These are phyloP conservation scores for Trichoderma semiorbis DNA, from an alignment of 2,329 filamentous ascomycete species.

Conservation along the genomic window DNA sequence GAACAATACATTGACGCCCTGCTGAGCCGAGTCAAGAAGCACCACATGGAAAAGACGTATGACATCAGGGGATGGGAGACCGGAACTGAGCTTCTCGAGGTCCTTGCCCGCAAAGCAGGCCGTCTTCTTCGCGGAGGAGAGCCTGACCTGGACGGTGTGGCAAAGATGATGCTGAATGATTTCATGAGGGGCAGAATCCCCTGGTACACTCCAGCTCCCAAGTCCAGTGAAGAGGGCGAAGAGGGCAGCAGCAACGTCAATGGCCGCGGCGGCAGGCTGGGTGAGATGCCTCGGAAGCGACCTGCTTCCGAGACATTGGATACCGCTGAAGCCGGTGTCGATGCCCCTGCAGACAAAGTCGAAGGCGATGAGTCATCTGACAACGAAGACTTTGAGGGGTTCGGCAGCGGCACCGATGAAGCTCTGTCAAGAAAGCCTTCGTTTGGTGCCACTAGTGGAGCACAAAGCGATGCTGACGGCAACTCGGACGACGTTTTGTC, in stretches of 20 bases:
- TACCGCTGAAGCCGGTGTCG: conserved; percentile 33
- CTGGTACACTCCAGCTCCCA: conserved; percentile 85
- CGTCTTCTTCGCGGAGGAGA: conserved; percentile 88
- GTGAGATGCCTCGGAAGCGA: conserved; percentile 84
- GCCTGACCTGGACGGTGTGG: conserved; percentile 88
- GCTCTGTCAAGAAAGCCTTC: conserved; percentile 31
- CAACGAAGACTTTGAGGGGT: conserved; percentile 38
- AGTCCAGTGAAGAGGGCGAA: conserved; percentile 41
- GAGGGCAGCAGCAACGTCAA: conserved; percentile 52
- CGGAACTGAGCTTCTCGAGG: conserved; percentile 78
- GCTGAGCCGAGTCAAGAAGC: conserved; percentile 73
- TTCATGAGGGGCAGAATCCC: conserved; percentile 94
- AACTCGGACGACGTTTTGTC: conserved; percentile 39
- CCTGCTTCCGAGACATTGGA: conserved; percentile 54
- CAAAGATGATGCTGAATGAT: conserved; percentile 95
- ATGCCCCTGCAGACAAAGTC: conserved; percentile 28
- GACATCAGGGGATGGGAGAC: conserved; percentile 76
- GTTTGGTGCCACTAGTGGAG: conserved; percentile 29
- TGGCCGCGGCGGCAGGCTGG: conserved; percentile 72
- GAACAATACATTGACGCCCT: conserved; percentile 92
- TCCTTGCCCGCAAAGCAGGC: conserved; percentile 82
- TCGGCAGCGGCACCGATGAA: conserved; percentile 36
- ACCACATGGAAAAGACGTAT: conserved; percentile 91
- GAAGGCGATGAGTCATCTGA: conserved; percentile 32
- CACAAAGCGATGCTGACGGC: conserved; percentile 40